These are phyloP conservation scores for Epichloe coenophiala DNA, from an alignment of 2,329 filamentous ascomycete genomes.

Conservation along the genomic window DNA sequence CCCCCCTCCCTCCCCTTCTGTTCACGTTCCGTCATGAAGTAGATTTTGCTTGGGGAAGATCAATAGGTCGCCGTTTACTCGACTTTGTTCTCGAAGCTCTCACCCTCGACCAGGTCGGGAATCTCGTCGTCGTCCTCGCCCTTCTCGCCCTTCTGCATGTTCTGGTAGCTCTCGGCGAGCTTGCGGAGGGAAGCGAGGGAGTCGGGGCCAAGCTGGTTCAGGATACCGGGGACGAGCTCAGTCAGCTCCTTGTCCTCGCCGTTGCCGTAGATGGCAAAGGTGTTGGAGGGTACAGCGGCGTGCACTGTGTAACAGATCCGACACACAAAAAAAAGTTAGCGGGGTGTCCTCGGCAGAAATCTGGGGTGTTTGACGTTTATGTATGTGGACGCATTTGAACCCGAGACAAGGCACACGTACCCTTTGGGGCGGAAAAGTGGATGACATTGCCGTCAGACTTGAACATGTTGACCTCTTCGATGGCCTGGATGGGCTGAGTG, in stretches of 20 bases:
- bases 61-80: slow-evolving; percentile 45
- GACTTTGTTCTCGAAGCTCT: slow-evolving; percentile 97
- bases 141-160: slow-evolving; percentile 88
- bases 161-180: slow-evolving; percentile 98
- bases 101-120: slow-evolving; percentile 88
- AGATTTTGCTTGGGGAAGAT: slow-evolving; percentile 1
- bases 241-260: slow-evolving; percentile 99
- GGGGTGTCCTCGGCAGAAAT: neutral
- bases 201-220: slow-evolving; percentile 98
- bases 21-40: slow-evolving; percentile 5
- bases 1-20: neutral
- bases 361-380: neutral
- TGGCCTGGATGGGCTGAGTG: slow-evolving; percentile 97
- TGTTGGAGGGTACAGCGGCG: slow-evolving; percentile 94
- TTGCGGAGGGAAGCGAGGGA: slow-evolving; percentile 95
- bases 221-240: slow-evolving; percentile 96
- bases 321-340: neutral
- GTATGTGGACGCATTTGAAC: neutral
- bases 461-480: slow-evolving; percentile 99
- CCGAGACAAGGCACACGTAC: slow-evolving; percentile 42
- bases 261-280: slow-evolving; percentile 97
- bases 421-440: slow-evolving; percentile 95
- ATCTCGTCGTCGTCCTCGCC: slow-evolving; percentile 88
- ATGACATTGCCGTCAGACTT: slow-evolving; percentile 99
- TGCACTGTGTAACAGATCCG: slow-evolving; percentile 50